Evolutionary conservation across 495 filamentous ascomycete genomes (phyloP).

Genomic region (Chaetomium fimeti): DNA sequence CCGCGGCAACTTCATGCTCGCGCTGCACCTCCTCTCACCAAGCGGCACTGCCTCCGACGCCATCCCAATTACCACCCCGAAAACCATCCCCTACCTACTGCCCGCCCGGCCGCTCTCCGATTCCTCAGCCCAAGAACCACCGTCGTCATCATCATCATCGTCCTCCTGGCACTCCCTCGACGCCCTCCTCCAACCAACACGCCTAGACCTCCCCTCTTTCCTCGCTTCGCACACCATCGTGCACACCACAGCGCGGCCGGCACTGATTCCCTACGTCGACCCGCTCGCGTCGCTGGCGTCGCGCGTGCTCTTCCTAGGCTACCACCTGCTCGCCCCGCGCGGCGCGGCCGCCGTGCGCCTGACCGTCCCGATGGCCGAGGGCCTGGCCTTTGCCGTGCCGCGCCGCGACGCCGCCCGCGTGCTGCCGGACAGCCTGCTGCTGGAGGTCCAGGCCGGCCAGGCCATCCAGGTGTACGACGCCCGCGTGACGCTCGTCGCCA

Average conservation of each 20-base stretch:
- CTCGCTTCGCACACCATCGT: slow-evolving; percentile 35
- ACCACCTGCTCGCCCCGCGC: slow-evolving; percentile 42
- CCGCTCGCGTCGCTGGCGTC: slow-evolving; percentile 39
- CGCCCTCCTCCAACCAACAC: slow-evolving; percentile 11
- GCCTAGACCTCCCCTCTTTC: slow-evolving; percentile 19
- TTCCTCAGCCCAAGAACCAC: slow-evolving; percentile 14
- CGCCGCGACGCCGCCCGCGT: slow-evolving; percentile 41
- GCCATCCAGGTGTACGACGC: slow-evolving; percentile 73
- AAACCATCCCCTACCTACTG: slow-evolving; percentile 20
- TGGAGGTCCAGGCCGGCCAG: slow-evolving; percentile 67
- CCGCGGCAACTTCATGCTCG: slow-evolving; percentile 90
- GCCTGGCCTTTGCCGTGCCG: background rate
- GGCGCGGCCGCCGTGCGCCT: slow-evolving; percentile 54
- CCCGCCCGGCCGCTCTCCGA: no score
- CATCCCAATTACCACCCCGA: background rate
- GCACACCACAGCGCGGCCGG: slow-evolving; percentile 40
- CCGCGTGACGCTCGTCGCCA: slow-evolving; percentile 64
- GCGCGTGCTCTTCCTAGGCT: slow-evolving; percentile 46
- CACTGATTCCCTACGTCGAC: slow-evolving; percentile 44
- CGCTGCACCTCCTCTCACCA: slow-evolving; percentile 59
- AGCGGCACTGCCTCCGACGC: background rate
- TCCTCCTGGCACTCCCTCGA: slow-evolving; percentile 10
- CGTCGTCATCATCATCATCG: slow-evolving; percentile 13
- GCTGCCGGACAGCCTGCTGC: slow-evolving; percentile 55
- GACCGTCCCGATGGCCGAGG: slow-evolving; percentile 55